phyloP scores from a whole-genome alignment of 306 rosid genomes.

The Vigna nakashimae region DNA sequence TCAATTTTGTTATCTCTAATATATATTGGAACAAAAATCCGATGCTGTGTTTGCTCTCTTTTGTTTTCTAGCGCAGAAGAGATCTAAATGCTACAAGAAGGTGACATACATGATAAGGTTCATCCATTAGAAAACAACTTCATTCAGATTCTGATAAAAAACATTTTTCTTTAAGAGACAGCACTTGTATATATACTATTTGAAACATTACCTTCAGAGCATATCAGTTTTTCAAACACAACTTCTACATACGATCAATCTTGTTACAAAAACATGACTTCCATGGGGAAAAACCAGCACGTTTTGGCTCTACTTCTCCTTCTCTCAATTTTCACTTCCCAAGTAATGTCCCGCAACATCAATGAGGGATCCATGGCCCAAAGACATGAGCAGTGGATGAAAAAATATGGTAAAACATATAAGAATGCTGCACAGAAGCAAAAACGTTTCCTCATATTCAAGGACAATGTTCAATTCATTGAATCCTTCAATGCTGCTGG shows the following conservation, averaged over 20 bases:
- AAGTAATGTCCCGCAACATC: background rate
- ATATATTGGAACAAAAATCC: background rate
- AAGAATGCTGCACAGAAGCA: conserved; percentile 30
- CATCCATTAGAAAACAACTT: background rate
- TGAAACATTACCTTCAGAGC: background rate
- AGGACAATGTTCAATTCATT: conserved; percentile 9
- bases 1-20: background rate
- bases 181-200: background rate
- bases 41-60: background rate
- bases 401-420: background rate
- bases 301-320: background rate
- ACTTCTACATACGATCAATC: background rate
- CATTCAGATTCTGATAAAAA: background rate
- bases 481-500: too few species aligned
- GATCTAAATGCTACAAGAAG: background rate
- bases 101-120: background rate
- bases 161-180: background rate
- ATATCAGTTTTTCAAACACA: background rate
- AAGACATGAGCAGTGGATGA: conserved; percentile 45
- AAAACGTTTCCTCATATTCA: conserved; percentile 38
- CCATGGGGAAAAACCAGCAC: background rate
- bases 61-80: background rate
- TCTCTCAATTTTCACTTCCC: background rate
- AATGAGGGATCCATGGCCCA: background rate
- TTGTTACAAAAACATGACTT: background rate